Percentiles rank a stretch among this genome's conserved stretches.
phyloP scores from a whole-genome alignment of 2,329 filamentous ascomycete species.

The Bipolaris cookei region DNA sequence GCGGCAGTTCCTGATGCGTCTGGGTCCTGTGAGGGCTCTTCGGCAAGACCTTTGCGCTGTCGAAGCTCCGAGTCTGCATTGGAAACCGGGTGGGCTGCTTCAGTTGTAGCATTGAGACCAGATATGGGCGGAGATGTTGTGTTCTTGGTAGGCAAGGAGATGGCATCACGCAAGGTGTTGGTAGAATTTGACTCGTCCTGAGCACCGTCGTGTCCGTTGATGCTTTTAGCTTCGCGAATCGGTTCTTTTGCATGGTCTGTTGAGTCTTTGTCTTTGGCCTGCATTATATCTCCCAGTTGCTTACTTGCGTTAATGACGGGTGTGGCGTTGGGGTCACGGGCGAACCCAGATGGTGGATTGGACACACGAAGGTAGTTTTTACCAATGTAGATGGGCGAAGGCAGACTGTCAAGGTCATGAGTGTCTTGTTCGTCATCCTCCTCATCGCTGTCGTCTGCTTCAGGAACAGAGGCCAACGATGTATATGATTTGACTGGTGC shows the following conservation, averaged over 20 bases:
- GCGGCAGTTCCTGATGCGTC: neutral
- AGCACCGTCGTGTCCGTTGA: constrained; percentile 25
- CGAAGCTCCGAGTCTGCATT: constrained; percentile 20
- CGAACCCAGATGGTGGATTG: constrained; percentile 8
- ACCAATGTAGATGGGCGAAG: constrained; percentile 30
- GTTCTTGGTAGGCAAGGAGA: constrained; percentile 20
- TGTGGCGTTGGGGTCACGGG: constrained; percentile 22
- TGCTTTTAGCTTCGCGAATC: constrained; percentile 22
- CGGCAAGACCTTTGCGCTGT: constrained; percentile 17
- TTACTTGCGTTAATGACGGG: constrained; percentile 23
- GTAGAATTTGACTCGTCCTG: constrained; percentile 16
- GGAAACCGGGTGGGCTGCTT: constrained; percentile 5
- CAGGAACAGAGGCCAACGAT: constrained; percentile 38
- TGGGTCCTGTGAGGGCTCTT: constrained; percentile 7
- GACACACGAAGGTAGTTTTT: constrained; percentile 4
- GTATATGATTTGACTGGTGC: constrained; percentile 33
- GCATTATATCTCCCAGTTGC: constrained; percentile 16
- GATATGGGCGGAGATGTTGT: constrained; percentile 24
- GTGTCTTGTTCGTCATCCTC: constrained; percentile 19
- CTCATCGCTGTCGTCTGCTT: constrained; percentile 30
- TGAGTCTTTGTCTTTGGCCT: constrained; percentile 6
- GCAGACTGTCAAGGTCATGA: constrained; percentile 22
- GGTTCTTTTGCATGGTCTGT: constrained; percentile 9
- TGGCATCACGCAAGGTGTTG: constrained; percentile 19
- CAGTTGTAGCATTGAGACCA: constrained; percentile 7